Evolutionary conservation across 768 basidiomycete species (phyloP).

Genomic region (Podaxis mareebaensis): DNA sequence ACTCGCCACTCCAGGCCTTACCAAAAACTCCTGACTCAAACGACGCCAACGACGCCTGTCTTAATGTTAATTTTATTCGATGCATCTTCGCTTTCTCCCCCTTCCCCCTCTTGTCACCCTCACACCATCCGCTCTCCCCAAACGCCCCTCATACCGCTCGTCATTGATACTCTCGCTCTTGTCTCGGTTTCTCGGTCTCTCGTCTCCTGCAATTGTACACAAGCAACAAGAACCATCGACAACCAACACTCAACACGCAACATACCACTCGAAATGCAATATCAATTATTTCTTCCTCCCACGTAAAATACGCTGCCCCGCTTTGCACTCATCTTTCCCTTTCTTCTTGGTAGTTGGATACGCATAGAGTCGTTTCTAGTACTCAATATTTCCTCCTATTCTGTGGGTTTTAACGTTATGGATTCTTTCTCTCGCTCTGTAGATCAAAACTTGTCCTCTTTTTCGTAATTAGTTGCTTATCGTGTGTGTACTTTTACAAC

Average conservation of each 20-base stretch:
- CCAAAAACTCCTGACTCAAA: not conserved
- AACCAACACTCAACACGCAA: conserved; percentile 2
- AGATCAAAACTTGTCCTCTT: not conserved
- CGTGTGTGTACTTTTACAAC: conserved; percentile 9
- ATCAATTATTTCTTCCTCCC: not conserved
- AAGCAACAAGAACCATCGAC: conserved; percentile 7
- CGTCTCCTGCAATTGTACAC: conserved; percentile 10
- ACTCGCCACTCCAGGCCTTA: not conserved
- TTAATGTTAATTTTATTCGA: conserved; percentile 10
- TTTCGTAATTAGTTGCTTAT: not conserved
- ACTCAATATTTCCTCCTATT: not conserved
- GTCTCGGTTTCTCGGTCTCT: not conserved
- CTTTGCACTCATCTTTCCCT: not conserved
- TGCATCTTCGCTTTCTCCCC: conserved; percentile 6
- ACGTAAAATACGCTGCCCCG: conserved; percentile 2
- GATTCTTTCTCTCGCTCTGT: not conserved
- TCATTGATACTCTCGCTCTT: not conserved
- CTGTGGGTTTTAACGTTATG: conserved; percentile 5
- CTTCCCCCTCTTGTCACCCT: not conserved
- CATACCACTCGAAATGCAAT: conserved; percentile 6
- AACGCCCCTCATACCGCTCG: not conserved
- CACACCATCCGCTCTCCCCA: not conserved
- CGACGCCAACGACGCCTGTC: not conserved
- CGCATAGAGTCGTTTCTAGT: conserved; percentile 3
- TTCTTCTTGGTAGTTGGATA: not conserved